Percentiles rank a stretch among this genome's conserved stretches.
phyloP scores from a whole-genome alignment of 148 eudicot species.

The Chenopodium quinoa region DNA sequence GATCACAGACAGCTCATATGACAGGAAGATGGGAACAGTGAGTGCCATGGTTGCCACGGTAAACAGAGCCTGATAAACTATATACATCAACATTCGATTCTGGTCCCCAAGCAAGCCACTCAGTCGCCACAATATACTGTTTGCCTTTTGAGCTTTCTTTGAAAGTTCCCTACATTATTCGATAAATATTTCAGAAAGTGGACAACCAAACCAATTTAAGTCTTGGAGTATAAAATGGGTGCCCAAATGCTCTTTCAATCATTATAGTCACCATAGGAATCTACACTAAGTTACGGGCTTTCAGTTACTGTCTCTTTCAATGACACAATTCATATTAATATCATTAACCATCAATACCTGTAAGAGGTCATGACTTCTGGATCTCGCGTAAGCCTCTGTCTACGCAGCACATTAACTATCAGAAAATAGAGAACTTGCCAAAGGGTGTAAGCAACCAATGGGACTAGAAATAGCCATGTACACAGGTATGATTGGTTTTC shows the following conservation, averaged over 20 bases:
- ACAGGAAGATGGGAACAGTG: constrained; percentile 85
- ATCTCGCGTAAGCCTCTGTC: constrained; percentile 83
- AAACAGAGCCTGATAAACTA: constrained; percentile 67
- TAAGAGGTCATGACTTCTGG: constrained; percentile 99
- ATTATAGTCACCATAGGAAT: neutral
- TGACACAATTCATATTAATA: neutral
- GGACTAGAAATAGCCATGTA: constrained; percentile 91
- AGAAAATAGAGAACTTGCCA: constrained; percentile 92
- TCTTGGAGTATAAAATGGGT: neutral
- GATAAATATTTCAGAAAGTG: neutral
- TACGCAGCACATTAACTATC: constrained; percentile 78
- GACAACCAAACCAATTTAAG: neutral
- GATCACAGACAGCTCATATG: constrained; percentile 56
- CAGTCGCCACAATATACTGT: constrained; percentile 88
- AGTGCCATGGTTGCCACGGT: constrained; percentile 94
- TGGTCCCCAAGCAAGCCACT: constrained; percentile 90
- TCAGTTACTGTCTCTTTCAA: neutral
- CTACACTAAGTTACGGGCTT: neutral
- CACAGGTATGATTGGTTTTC: constrained; percentile 62
- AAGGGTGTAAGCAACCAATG: constrained; percentile 71
- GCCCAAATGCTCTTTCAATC: neutral
- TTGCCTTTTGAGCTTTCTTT: constrained; percentile 91
- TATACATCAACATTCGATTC: constrained; percentile 81
- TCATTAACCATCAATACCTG: constrained; percentile 44
- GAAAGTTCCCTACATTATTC: constrained; percentile 74